Evolutionary conservation across 176 grass and related monocot species (phyloP), one percentile per base, ranked within the genome.

Genomic region (Themeda triandra): DNA sequence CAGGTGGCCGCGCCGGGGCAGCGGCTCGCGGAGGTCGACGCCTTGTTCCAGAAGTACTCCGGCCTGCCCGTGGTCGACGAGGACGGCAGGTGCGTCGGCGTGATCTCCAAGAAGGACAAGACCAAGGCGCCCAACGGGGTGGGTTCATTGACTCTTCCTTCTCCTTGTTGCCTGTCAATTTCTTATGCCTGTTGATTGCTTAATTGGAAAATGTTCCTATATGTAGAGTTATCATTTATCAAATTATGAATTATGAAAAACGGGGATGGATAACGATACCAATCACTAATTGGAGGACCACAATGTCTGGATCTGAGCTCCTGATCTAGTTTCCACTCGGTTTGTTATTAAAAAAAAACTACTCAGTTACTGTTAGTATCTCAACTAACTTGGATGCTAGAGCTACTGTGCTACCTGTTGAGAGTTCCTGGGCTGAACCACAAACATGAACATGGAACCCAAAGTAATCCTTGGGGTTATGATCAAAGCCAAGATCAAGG

Each of bases 31-130:
- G 88, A 97, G 31, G 83, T 94, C 72, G 81, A 92, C 2, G 83
- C 83, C 28, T 77, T 89, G 80, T 94, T 97, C 51, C 84, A 85
- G 33, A 27, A 49, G 44, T 51, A 1, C 44, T 94, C 94, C 0
- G 94, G 94, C 0, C 63, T 97, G 28, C 94, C 94, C 0, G 94
- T 94, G 15, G 72, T 97, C 25, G 81, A 91, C 31, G 72, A 45
- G 7, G 79, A 92, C 2, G 66, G 92, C 23, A 83, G 82, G 60
- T 97, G 94, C 81, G 49, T 94, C 30, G 94, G 94, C 14, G 81
- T 94, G 31, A 37, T 97, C 81, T 94, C 94, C 73, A 92, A 85
- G 63, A 92, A 90, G 77, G 94, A 97, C 72, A 92, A 76, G 82
- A 60, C 56, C 69, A 94, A 69, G 93, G 85, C 90, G 3, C 13